phyloP scores from a whole-genome alignment of 352 stramenopile species.

The Thraustochytrium striatum region DNA sequence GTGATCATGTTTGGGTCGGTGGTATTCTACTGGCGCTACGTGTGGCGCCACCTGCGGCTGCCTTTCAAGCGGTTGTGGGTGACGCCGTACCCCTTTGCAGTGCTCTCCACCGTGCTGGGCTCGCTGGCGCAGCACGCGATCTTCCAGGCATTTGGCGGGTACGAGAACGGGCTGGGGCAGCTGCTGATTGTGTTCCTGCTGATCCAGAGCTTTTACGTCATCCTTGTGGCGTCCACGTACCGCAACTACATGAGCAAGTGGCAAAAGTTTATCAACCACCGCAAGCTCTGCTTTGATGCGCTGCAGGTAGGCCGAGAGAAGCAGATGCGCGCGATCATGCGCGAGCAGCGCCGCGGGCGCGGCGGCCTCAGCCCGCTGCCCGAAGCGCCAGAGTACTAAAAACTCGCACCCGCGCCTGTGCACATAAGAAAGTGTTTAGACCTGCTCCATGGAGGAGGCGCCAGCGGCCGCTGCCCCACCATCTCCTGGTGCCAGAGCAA shows the following conservation, averaged over 20 bases:
- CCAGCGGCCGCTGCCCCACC: too few species aligned
- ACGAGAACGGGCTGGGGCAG: conserved; percentile 33
- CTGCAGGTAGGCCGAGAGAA: conserved; percentile 3
- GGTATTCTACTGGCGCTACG: conserved; percentile 40
- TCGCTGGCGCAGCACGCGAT: conserved; percentile 39
- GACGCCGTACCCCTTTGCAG: conserved; percentile 28
- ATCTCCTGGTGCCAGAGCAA: too few species aligned
- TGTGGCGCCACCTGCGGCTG: conserved; percentile 22
- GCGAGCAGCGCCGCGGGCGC: not conserved
- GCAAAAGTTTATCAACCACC: conserved; percentile 38
- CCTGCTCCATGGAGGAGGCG: too few species aligned
- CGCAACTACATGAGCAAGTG: conserved; percentile 38
- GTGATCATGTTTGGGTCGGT: conserved; percentile 6
- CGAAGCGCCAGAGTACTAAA: too few species aligned
- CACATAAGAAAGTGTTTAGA: too few species aligned
- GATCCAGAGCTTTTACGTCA: conserved; percentile 39
- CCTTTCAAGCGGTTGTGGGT: conserved; percentile 23
- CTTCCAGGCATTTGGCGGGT: conserved; percentile 17
- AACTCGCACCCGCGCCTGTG: too few species aligned
- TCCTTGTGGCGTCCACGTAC: conserved; percentile 27
- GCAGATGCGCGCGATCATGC: not conserved
- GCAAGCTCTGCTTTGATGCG: conserved; percentile 40
- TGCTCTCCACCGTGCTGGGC: not conserved
- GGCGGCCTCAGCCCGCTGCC: not conserved
- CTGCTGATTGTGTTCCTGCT: conserved; percentile 38